Conservation (phyloP, 2,329 filamentous ascomycete species). For the Diplocarpon mali region DNA sequence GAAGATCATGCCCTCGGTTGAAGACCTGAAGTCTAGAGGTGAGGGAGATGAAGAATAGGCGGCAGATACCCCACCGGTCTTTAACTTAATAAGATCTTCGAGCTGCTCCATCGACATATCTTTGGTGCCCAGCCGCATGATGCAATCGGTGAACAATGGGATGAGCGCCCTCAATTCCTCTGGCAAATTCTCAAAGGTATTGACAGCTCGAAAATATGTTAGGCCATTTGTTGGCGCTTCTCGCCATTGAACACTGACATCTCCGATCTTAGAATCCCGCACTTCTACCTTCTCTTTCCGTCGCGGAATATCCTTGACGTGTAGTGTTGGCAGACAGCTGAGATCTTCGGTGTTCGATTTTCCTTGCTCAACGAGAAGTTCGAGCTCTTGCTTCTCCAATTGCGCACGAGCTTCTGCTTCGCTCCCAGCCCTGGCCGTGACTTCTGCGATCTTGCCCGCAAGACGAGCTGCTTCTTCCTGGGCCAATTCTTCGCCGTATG, state of each 20-base stretch:
- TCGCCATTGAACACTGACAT: slow-evolving; percentile 72
- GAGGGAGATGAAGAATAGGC: slow-evolving; percentile 75
- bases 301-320: slow-evolving; percentile 81
- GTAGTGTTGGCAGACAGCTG: slow-evolving; percentile 76
- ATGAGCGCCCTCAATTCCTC: slow-evolving; percentile 76
- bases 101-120: slow-evolving; percentile 85
- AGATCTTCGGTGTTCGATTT: slow-evolving; percentile 76
- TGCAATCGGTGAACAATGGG: slow-evolving; percentile 80
- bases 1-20: slow-evolving; percentile 73
- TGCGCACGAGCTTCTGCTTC: slow-evolving; percentile 59
- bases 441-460: slow-evolving; percentile 60
- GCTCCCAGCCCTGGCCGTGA: slow-evolving; percentile 56
- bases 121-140: slow-evolving; percentile 88
- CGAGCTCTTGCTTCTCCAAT: slow-evolving; percentile 67
- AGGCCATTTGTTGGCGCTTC: slow-evolving; percentile 90
- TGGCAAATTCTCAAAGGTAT: slow-evolving; percentile 66
- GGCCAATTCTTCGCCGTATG: slow-evolving; percentile 62
- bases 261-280: slow-evolving; percentile 53
- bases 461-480: slow-evolving; percentile 68
- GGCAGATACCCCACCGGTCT: slow-evolving; percentile 82
- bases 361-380: slow-evolving; percentile 71
- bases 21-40: slow-evolving; percentile 57
- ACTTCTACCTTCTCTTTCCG: slow-evolving; percentile 50
- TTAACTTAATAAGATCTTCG: slow-evolving; percentile 91
- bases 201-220: slow-evolving; percentile 89